Percentiles rank a stretch among this genome's conserved stretches.
Evolutionary conservation across 2,329 filamentous ascomycete genomes (phyloP).

Genomic region (Cryphonectria japonica): DNA sequence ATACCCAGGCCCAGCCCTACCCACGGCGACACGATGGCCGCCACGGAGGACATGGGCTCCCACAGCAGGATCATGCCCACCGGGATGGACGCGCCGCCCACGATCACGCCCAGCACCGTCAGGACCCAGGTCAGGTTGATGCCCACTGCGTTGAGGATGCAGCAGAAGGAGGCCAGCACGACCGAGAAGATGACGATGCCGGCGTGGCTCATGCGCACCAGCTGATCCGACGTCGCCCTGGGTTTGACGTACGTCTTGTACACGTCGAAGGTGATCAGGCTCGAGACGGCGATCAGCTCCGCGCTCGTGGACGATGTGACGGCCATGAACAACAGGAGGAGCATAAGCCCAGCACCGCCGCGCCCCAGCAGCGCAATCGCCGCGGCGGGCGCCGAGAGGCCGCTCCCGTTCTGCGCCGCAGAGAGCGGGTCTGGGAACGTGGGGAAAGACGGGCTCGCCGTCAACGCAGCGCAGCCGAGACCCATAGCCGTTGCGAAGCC

Average conservation of each 20-base stretch:
- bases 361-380: constrained; percentile 42
- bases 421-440: constrained; percentile 39
- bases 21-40: constrained; percentile 41
- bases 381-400: constrained; percentile 38
- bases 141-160: constrained; percentile 42
- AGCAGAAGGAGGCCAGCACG: constrained; percentile 40
- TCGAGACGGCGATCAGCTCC: constrained; percentile 47
- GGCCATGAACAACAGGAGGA: constrained; percentile 52
- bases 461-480: constrained; percentile 40
- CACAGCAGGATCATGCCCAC: constrained; percentile 44
- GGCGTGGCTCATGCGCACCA: constrained; percentile 40
- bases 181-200: constrained; percentile 41
- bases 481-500: constrained; percentile 43
- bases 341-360: constrained; percentile 41
- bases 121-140: constrained; percentile 46
- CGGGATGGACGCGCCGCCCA: constrained; percentile 43
- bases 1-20: constrained; percentile 40
- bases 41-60: constrained; percentile 43
- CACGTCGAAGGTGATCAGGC: constrained; percentile 44
- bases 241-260: constrained; percentile 45
- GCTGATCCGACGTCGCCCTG: constrained; percentile 36
- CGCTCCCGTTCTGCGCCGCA: constrained; percentile 38
- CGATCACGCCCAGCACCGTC: constrained; percentile 44
- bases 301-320: constrained; percentile 48
- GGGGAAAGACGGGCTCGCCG: constrained; percentile 34